Conservation (phyloP, 768 basidiomycete species). For the Xerocomus potaroensis region DNA sequence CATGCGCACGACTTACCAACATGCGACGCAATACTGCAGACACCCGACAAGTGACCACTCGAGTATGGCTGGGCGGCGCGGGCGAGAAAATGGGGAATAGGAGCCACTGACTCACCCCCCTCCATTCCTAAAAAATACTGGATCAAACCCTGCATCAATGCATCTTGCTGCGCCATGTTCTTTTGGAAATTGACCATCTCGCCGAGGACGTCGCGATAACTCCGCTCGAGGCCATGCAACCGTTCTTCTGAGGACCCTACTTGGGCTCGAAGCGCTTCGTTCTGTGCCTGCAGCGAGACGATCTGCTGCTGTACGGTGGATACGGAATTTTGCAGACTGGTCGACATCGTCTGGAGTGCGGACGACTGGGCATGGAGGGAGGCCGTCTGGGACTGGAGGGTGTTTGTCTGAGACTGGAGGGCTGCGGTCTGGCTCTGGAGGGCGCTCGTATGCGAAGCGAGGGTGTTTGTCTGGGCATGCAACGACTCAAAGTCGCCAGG, state of each 20-base stretch:
- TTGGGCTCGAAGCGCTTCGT: constrained; percentile 31
- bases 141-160: constrained; percentile 75
- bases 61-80: background rate
- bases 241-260: constrained; percentile 42
- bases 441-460: constrained; percentile 27
- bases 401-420: constrained; percentile 26
- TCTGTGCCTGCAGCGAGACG: constrained; percentile 24
- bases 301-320: constrained; percentile 29
- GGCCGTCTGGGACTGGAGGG: constrained; percentile 28
- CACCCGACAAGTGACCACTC: too few relatives aligned
- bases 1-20: background rate
- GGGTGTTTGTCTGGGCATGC: constrained; percentile 27
- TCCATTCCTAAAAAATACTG: constrained; percentile 77
- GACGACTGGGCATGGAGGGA: constrained; percentile 34
- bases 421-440: constrained; percentile 28
- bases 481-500: constrained; percentile 27
- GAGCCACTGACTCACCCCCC: constrained; percentile 41
- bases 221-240: constrained; percentile 54
- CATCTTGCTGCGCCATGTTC: constrained; percentile 80
- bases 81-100: background rate
- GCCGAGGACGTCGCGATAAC: constrained; percentile 63
- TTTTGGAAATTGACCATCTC: constrained; percentile 73
- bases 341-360: constrained; percentile 30
- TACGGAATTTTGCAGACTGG: constrained; percentile 23
- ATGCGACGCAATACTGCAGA: background rate